A percentile compares a stretch with the other conserved stretches of the same genome.
Conservation (phyloP, 2,329 filamentous ascomycete species). For the Pseudocercospora fuligena region DNA sequence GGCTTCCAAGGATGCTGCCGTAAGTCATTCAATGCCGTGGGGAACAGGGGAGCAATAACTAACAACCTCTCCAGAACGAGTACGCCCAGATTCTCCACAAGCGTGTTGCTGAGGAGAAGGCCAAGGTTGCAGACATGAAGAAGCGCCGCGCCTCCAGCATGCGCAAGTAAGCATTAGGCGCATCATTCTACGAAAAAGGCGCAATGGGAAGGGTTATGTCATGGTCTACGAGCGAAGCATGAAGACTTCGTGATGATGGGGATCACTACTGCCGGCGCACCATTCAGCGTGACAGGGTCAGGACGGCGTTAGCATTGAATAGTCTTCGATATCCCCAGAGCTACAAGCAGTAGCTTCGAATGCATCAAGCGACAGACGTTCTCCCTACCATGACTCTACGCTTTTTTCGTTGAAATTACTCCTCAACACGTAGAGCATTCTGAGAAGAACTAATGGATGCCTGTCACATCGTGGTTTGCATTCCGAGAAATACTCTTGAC, state of each 20-base stretch:
- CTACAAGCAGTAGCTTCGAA: conserved; percentile 23
- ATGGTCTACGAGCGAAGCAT: conserved; percentile 24
- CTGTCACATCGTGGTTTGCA: neutral
- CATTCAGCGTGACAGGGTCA: conserved; percentile 26
- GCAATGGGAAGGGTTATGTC: conserved; percentile 25
- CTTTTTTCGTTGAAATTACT: neutral
- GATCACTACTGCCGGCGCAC: conserved; percentile 24
- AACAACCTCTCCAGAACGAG: conserved; percentile 72
- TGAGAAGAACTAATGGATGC: neutral
- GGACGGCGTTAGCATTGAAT: conserved; percentile 21
- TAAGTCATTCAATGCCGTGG: conserved; percentile 59
- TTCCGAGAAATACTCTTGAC: neutral
- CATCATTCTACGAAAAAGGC: conserved; percentile 23
- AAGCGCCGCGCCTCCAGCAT: conserved; percentile 97
- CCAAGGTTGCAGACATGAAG: conserved; percentile 88
- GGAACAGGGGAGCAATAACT: conserved; percentile 36
- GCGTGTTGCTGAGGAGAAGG: conserved; percentile 96
- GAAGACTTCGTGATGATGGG: conserved; percentile 23
- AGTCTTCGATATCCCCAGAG: conserved; percentile 15
- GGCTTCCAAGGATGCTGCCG: conserved; percentile 98
- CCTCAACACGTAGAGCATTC: neutral
- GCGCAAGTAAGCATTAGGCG: conserved; percentile 66
- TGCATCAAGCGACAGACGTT: conserved; percentile 25
- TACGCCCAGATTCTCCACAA: conserved; percentile 95
- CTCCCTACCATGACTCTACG: conserved; percentile 11